These are phyloP conservation scores for Moesziomyces parantarcticus DNA, from an alignment of 1,284 basidiomycete species.

Conservation along the genomic window DNA sequence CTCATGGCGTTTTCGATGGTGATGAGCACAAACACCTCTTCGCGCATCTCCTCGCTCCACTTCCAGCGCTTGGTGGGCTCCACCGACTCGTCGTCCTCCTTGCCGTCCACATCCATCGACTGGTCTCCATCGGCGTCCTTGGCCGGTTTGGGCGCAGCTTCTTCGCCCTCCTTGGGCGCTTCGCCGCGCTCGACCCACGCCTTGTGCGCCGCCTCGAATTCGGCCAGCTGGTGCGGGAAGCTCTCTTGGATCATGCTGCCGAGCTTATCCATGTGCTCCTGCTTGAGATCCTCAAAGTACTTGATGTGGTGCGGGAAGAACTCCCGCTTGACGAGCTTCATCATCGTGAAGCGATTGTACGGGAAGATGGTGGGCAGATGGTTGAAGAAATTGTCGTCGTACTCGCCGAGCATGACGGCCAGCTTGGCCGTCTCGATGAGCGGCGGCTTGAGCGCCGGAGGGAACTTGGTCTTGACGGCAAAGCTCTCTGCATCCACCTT, in stretches of 20 bases:
- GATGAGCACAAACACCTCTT: slow-evolving; percentile 60
- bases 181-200: slow-evolving; percentile 46
- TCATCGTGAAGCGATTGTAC: slow-evolving; percentile 82
- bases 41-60: slow-evolving; percentile 64
- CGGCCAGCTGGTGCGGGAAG: slow-evolving; percentile 50
- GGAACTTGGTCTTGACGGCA: slow-evolving; percentile 82
- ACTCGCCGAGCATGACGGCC: slow-evolving; percentile 84
- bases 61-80: slow-evolving; percentile 60
- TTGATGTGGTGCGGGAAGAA: slow-evolving; percentile 61
- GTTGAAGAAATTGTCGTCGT: slow-evolving; percentile 90
- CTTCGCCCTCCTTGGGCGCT: slow-evolving; percentile 35
- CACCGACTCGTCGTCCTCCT: slow-evolving; percentile 34
- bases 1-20: slow-evolving; percentile 65
- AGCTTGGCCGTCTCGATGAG: slow-evolving; percentile 79
- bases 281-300: slow-evolving; percentile 56
- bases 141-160: slow-evolving; percentile 4
- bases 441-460: slow-evolving; percentile 79
- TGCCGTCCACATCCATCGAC: slow-evolving; percentile 35
- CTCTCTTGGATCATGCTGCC: slow-evolving; percentile 47
- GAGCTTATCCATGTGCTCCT: slow-evolving; percentile 58
- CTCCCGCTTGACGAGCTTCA: slow-evolving; percentile 65
- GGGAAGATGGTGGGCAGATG: slow-evolving; percentile 87
- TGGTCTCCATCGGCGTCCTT: slow-evolving; percentile 5
- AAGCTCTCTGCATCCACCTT: slow-evolving; percentile 71
- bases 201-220: slow-evolving; percentile 54